Percentiles rank a stretch among this genome's conserved stretches.
These are phyloP conservation scores for Alliaria petiolata DNA, from an alignment of 345 rosid species.

Conservation along the genomic window DNA sequence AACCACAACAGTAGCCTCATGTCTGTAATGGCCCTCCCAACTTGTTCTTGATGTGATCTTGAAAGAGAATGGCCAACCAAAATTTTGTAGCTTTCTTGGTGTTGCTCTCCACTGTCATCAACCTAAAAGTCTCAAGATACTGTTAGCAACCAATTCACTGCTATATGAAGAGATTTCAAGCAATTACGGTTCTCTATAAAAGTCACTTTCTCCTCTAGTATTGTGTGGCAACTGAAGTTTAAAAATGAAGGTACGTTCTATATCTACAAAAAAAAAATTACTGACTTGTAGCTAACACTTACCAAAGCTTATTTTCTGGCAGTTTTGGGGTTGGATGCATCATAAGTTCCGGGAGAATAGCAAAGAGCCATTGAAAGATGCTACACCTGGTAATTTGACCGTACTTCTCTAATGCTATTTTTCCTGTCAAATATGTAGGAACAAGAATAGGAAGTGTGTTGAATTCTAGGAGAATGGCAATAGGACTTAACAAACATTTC, in stretches of 20 bases:
- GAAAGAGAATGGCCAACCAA: constrained; percentile 71
- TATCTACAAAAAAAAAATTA: constrained; percentile 13
- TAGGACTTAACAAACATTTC: constrained; percentile 7
- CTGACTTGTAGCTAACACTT: constrained; percentile 28
- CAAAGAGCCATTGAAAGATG: constrained; percentile 56
- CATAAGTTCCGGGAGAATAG: constrained; percentile 46
- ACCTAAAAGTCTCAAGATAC: constrained; percentile 36
- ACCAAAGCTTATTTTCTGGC: constrained; percentile 43
- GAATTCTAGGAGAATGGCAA: constrained; percentile 5
- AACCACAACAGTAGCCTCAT: constrained; percentile 33
- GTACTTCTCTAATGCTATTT: constrained; percentile 14
- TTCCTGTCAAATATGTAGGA: constrained; percentile 13
- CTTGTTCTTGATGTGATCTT: constrained; percentile 52
- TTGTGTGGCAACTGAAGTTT: constrained; percentile 34
- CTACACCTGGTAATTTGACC: constrained; percentile 51
- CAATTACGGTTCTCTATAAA: constrained; percentile 33
- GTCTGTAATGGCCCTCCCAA: constrained; percentile 32
- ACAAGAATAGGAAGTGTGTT: constrained; percentile 1
- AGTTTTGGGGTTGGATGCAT: constrained; percentile 84
- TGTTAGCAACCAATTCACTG: constrained; percentile 43
- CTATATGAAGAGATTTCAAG: constrained; percentile 26
- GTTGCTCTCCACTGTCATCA: constrained; percentile 49
- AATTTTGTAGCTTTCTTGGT: constrained; percentile 66
- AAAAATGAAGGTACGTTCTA: constrained; percentile 66
- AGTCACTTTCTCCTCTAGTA: constrained; percentile 32